These are phyloP conservation scores for Leccinum fibrillosum DNA, from an alignment of 768 basidiomycete genomes.

Conservation along the genomic window DNA sequence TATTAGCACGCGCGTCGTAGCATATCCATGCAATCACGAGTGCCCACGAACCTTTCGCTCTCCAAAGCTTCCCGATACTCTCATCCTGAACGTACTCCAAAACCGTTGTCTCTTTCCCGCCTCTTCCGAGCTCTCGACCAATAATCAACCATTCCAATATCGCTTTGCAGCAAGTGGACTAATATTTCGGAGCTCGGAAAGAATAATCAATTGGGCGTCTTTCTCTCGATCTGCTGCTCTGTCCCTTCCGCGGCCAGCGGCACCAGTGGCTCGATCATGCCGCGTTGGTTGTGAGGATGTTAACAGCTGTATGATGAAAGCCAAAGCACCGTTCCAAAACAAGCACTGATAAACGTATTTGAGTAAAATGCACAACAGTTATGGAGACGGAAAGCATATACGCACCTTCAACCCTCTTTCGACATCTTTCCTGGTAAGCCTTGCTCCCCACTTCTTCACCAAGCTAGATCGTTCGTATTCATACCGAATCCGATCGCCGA, in stretches of 20 bases:
- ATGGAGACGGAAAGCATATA: not conserved
- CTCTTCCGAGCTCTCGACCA: conserved; percentile 43
- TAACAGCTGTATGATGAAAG: conserved; percentile 14
- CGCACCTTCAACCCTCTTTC: conserved; percentile 69
- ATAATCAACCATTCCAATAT: conserved; percentile 83
- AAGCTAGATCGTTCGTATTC: conserved; percentile 47
- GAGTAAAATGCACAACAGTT: not conserved
- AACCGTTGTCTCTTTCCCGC: conserved; percentile 34
- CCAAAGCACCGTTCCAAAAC: not conserved
- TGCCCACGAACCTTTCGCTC: conserved; percentile 54
- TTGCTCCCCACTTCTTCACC: conserved; percentile 74
- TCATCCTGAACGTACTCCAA: conserved; percentile 46
- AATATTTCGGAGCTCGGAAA: conserved; percentile 26
- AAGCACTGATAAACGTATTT: not conserved
- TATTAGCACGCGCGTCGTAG: not conserved
- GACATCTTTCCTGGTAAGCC: conserved; percentile 69
- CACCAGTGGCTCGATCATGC: conserved; percentile 19
- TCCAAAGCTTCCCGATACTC: conserved; percentile 60
- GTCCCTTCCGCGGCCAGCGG: conserved; percentile 19
- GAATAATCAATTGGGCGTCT: conserved; percentile 19
- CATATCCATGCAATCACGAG: not conserved
- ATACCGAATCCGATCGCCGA: not conserved
- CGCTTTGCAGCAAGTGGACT: conserved; percentile 50
- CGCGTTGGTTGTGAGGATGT: conserved; percentile 19
- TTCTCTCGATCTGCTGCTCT: conserved; percentile 22